Conservation (phyloP, 2,329 filamentous ascomycete genomes). For the Colletotrichum neosansevieriae region DNA sequence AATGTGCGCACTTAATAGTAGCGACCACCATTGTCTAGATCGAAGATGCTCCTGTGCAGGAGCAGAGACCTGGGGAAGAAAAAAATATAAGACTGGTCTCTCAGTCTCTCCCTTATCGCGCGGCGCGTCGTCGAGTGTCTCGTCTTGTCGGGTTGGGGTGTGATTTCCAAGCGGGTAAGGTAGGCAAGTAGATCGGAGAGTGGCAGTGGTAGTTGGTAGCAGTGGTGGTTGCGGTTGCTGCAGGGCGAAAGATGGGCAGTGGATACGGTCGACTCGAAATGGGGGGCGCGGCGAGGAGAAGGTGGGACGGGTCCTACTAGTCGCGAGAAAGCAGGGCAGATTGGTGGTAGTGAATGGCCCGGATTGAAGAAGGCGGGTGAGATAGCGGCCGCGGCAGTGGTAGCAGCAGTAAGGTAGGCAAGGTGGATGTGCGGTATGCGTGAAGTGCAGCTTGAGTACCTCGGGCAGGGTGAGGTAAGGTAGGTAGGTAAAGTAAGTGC, state of each 20-base stretch:
- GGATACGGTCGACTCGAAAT: slow-evolving; percentile 36
- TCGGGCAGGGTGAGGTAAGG: background rate
- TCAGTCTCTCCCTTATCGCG: slow-evolving; percentile 42
- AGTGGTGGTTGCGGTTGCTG: slow-evolving; percentile 37
- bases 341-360: background rate
- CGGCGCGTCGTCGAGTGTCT: slow-evolving; percentile 44
- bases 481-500: background rate
- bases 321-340: slow-evolving; percentile 7
- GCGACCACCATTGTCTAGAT: slow-evolving; percentile 69
- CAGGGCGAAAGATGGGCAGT: slow-evolving; percentile 40
- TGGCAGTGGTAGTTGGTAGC: slow-evolving; percentile 36
- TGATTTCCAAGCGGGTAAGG: slow-evolving; percentile 38
- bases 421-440: too few species aligned
- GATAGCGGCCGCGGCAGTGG: slow-evolving; percentile 8
- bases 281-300: slow-evolving; percentile 30
- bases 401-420: background rate
- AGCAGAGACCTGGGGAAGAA: slow-evolving; percentile 46
- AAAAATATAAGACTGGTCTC: slow-evolving; percentile 31
- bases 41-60: slow-evolving; percentile 53
- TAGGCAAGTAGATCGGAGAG: slow-evolving; percentile 34
- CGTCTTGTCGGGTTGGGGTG: slow-evolving; percentile 40
- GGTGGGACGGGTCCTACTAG: slow-evolving; percentile 31
- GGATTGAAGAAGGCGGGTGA: slow-evolving; percentile 1
- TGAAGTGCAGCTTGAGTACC: too few species aligned
- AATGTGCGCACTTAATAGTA: slow-evolving; percentile 71